A percentile compares a stretch with the other conserved stretches of the same genome.
These are phyloP conservation scores for Penicillium olsonii DNA, from an alignment of 2,329 filamentous ascomycete species.

Conservation along the genomic window DNA sequence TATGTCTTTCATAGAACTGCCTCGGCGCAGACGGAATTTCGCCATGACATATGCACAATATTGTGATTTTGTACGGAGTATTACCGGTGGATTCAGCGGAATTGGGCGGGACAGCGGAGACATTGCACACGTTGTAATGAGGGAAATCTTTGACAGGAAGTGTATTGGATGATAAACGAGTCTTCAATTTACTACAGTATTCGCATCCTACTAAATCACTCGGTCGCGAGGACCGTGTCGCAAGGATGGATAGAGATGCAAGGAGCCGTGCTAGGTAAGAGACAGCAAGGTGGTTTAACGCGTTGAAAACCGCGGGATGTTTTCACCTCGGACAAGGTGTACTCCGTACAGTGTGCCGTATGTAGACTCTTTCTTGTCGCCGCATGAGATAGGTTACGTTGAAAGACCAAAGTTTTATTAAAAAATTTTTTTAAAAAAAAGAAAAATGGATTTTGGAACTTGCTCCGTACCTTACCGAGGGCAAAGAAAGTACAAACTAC, in stretches of 20 bases:
- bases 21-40: background rate
- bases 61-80: background rate
- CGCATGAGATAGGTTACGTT: constrained; percentile 24
- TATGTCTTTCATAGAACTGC: background rate
- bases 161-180: too few relatives aligned
- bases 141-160: too few relatives aligned
- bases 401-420: constrained; percentile 1
- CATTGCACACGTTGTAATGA: background rate
- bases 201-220: background rate
- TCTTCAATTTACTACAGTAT: background rate
- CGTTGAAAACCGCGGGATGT: background rate
- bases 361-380: background rate
- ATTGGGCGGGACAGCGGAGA: background rate
- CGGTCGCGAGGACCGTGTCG: constrained; percentile 14
- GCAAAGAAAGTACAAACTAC: background rate
- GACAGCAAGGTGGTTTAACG: constrained; percentile 10
- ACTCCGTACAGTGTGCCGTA: background rate
- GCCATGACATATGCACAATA: constrained; percentile 3
- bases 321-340: constrained; percentile 2
- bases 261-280: constrained; percentile 26
- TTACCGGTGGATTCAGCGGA: background rate
- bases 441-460: too few relatives aligned
- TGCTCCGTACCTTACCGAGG: background rate
- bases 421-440: too few relatives aligned
- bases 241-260: constrained; percentile 29